A percentile compares a stretch with the other conserved stretches of the same genome.
phyloP scores from a whole-genome alignment of 2,329 filamentous ascomycete species.

The Zymoseptoria passerinii region DNA sequence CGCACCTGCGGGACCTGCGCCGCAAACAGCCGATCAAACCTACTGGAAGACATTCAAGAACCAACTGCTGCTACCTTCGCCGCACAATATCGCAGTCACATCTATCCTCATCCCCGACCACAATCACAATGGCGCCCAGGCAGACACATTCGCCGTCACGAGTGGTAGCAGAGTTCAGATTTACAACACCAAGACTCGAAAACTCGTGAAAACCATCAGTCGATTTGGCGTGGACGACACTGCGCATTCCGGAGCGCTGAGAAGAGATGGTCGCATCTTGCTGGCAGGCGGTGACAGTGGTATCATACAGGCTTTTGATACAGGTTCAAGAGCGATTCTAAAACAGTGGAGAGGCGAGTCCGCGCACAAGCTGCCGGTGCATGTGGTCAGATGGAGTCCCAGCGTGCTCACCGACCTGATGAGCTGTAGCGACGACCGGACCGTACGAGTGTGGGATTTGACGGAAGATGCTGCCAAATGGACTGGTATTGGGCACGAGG shows the following conservation, averaged over 20 bases:
- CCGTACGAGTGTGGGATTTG: conserved; percentile 89
- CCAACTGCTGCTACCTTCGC: conserved; percentile 79
- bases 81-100: conserved; percentile 80
- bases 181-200: conserved; percentile 84
- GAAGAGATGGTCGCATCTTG: conserved; percentile 78
- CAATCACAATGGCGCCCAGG: conserved; percentile 30
- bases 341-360: conserved; percentile 68
- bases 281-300: conserved; percentile 88
- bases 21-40: conserved; percentile 80
- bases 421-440: conserved; percentile 85
- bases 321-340: conserved; percentile 78
- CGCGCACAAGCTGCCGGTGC: conserved; percentile 78
- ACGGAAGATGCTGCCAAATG: conserved; percentile 67
- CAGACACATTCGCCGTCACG: conserved; percentile 83
- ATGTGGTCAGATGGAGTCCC: conserved; percentile 86
- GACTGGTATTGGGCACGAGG: conserved; percentile 76
- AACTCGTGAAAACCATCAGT: conserved; percentile 87
- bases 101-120: conserved; percentile 54
- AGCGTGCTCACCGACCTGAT: conserved; percentile 71
- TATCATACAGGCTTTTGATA: conserved; percentile 89
- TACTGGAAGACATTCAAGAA: conserved; percentile 97
- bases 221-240: conserved; percentile 73
- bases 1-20: conserved; percentile 71
- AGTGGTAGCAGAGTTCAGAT: conserved; percentile 88
- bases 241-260: conserved; percentile 80